phyloP scores from a whole-genome alignment of 495 filamentous ascomycete species.

The Rusavskia elegans region DNA sequence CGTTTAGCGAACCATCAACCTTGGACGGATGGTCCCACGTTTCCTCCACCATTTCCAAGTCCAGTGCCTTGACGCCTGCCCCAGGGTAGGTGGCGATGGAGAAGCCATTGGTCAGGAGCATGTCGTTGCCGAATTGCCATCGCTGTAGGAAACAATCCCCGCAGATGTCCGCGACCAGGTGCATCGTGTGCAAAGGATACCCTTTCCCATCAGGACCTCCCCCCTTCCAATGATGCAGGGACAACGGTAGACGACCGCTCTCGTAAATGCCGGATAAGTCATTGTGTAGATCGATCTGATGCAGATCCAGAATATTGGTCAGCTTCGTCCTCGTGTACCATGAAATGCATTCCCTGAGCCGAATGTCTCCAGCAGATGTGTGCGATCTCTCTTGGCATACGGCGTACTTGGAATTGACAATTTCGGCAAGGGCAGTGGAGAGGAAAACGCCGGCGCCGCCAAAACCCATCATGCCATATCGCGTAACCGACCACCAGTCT shows the following conservation, averaged over 20 bases:
- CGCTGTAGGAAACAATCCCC: slow-evolving; percentile 48
- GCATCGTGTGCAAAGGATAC: slow-evolving; percentile 43
- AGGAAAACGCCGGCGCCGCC: slow-evolving; percentile 57
- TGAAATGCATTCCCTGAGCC: slow-evolving; percentile 47
- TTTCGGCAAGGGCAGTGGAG: slow-evolving; percentile 38
- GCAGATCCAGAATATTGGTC: slow-evolving; percentile 39
- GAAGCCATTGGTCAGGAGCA: slow-evolving; percentile 47
- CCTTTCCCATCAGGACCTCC: slow-evolving; percentile 29
- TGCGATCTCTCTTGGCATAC: slow-evolving; percentile 34
- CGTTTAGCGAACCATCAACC: slow-evolving; percentile 7
- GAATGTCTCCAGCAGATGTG: slow-evolving; percentile 40
- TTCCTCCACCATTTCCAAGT: slow-evolving; percentile 42
- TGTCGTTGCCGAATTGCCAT: slow-evolving; percentile 41
- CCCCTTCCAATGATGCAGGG: slow-evolving; percentile 52
- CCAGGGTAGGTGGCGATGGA: slow-evolving; percentile 39
- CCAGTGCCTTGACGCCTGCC: slow-evolving; percentile 27
- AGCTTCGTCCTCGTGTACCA: slow-evolving; percentile 36
- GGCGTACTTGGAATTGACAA: slow-evolving; percentile 35
- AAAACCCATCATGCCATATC: slow-evolving; percentile 49
- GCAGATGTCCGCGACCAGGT: slow-evolving; percentile 34
- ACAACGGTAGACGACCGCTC: slow-evolving; percentile 37
- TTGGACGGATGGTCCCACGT: slow-evolving; percentile 38
- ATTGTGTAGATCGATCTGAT: slow-evolving; percentile 46
- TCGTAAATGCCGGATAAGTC: slow-evolving; percentile 50
- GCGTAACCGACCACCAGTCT: slow-evolving; percentile 39